Conservation (phyloP, 495 filamentous ascomycete genomes). For the Schizothecium vesticola region DNA sequence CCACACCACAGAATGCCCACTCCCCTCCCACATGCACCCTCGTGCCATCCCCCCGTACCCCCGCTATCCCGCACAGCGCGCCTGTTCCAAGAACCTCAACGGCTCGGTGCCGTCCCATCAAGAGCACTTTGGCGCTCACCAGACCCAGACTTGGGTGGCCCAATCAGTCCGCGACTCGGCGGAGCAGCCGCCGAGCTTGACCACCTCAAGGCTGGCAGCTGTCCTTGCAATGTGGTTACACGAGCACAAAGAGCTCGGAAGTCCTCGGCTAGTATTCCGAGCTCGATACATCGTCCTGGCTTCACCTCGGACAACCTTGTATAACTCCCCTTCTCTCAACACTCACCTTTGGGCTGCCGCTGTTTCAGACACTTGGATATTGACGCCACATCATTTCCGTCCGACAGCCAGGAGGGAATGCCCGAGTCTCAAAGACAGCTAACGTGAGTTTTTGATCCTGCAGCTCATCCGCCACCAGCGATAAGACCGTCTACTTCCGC, state of each 20-base stretch:
- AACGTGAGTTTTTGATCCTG: background rate
- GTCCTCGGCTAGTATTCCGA: background rate
- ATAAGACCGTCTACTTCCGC: background rate
- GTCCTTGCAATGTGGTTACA: background rate
- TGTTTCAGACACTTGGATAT: background rate
- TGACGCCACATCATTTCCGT: background rate
- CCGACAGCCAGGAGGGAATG: background rate
- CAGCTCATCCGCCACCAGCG: background rate
- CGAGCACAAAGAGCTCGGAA: background rate
- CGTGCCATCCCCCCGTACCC: no score
- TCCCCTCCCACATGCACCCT: background rate
- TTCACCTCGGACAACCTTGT: background rate
- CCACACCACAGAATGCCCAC: background rate
- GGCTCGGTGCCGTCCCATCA: background rate
- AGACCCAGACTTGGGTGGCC: background rate
- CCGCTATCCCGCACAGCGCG: background rate
- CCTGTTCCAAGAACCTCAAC: background rate
- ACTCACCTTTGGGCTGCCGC: background rate
- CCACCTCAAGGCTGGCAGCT: background rate
- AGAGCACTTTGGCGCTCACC: background rate
- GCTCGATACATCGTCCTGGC: background rate
- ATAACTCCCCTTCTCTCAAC: background rate
- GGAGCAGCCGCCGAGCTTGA: background rate
- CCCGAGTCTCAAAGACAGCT: background rate
- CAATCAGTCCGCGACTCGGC: background rate